phyloP scores from a whole-genome alignment of 1,284 basidiomycete species.

The Filobasidium uniguttulatum region DNA sequence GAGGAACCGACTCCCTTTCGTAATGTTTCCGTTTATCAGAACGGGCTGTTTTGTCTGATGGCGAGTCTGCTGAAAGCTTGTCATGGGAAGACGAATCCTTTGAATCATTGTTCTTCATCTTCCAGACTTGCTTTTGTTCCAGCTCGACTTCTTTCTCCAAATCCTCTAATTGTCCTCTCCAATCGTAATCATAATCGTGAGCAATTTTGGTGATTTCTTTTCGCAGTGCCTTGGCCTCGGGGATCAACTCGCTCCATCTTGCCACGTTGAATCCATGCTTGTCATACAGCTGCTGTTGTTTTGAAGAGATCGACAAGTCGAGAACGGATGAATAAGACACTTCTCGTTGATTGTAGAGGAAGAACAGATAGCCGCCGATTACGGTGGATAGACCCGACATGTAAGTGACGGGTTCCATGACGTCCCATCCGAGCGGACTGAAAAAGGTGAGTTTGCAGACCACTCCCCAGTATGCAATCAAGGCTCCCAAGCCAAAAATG shows the following conservation, averaged over 20 bases:
- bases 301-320: slow-evolving; percentile 44
- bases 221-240: slow-evolving; percentile 36
- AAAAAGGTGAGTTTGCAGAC: slow-evolving; percentile 45
- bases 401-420: slow-evolving; percentile 55
- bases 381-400: slow-evolving; percentile 49
- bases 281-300: slow-evolving; percentile 47
- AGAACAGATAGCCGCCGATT: slow-evolving; percentile 44
- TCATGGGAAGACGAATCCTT: not conserved
- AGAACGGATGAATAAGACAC: slow-evolving; percentile 54
- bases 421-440: slow-evolving; percentile 42
- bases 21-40: not conserved
- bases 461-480: slow-evolving; percentile 50
- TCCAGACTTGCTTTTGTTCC: not conserved
- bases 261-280: slow-evolving; percentile 51
- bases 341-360: slow-evolving; percentile 21
- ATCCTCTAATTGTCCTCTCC: slow-evolving; percentile 32
- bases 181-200: slow-evolving; percentile 47
- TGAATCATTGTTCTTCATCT: not conserved
- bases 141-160: slow-evolving; percentile 13
- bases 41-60: not conserved
- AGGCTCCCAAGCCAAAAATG: slow-evolving; percentile 46
- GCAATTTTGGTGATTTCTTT: slow-evolving; percentile 48
- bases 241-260: slow-evolving; percentile 43
- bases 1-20: not conserved
- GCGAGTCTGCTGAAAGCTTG: not conserved